These are phyloP conservation scores for Lentinula raphanica DNA, from an alignment of 768 basidiomycete species.

Conservation along the genomic window DNA sequence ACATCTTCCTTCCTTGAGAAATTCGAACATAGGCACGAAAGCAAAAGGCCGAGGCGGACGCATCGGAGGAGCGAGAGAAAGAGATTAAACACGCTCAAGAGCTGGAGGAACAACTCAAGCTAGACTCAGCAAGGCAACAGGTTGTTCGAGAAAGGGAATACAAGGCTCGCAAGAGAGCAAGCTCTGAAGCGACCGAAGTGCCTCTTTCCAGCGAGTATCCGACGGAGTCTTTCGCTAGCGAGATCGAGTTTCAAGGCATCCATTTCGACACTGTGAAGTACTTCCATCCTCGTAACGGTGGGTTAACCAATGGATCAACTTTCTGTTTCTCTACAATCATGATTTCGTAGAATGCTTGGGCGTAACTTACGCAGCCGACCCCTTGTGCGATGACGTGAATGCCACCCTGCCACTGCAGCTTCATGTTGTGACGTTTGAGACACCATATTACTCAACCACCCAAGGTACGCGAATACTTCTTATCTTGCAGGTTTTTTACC, in stretches of 20 bases:
- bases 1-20: too few species aligned
- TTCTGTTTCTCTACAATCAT: neutral
- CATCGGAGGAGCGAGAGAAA: conserved; percentile 43
- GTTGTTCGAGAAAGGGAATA: conserved; percentile 48
- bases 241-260: conserved; percentile 55
- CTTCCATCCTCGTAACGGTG: conserved; percentile 69
- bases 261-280: conserved; percentile 62
- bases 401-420: conserved; percentile 61
- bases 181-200: conserved; percentile 67
- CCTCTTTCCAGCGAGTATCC: conserved; percentile 45
- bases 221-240: conserved; percentile 55
- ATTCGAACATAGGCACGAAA: conserved; percentile 38
- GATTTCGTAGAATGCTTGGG: conserved; percentile 52
- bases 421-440: conserved; percentile 58
- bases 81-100: conserved; percentile 51
- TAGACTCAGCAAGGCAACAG: conserved; percentile 56
- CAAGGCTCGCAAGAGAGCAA: conserved; percentile 51
- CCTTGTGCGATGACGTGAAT: conserved; percentile 61
- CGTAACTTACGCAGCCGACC: conserved; percentile 67
- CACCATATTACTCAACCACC: conserved; percentile 60
- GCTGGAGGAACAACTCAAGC: conserved; percentile 61
- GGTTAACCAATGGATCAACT: conserved; percentile 6
- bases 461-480: conserved; percentile 41
- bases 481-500: neutral
- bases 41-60: conserved; percentile 53